Evolutionary conservation across 805 yeast species (phyloP), one percentile per base, ranked within the genome.

Genomic region (Kazachstania taianensis): DNA sequence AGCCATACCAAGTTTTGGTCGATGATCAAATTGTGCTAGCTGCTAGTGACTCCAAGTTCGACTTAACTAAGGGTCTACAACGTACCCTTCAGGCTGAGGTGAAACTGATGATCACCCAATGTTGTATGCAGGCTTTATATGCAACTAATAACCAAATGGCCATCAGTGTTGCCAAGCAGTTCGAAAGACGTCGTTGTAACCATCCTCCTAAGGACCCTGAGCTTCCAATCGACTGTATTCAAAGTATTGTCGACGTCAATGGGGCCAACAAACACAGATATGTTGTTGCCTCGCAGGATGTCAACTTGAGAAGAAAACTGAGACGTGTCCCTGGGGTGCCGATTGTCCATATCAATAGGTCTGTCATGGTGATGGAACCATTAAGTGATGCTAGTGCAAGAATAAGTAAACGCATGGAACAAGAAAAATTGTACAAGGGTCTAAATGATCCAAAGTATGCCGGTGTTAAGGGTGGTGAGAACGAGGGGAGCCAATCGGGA

Each of bases 291-390:
- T 72, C 89, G 0, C 96, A 87, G 53, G 76, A 82, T 48, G 71
- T 73, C 17, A 68, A 72, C 19, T 64, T 87, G 36, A 71, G 98
- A 46, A 71, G 73, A 38, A 63, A 66, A 32, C 65, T 92, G 41
- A 70, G 97, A 45, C 65, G 65, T 20, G 66, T 86, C 8, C 94
- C 98, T 1, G 98, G 96, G 9, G 81, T 85, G 1, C 98, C 98
- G 1, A 59, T 92, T 44, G 65, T 89, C 7, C 87, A 81, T 56
- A 76, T 92, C 74, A 78, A 81, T 51, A 69, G 96, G 41, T 75
- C 95, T 1, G 98, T 92, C 13, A 83, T 92, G 89, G 78, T 92
- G 19, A 76, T 92, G 92, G 98, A 92, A 59, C 96, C 96, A 6
- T 63, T 86, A 46, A 81, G 94, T 35, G 71, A 70, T 26, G 82